Base-by-base conservation (phyloP, 257 asterid species). In the Rauvolfia tetraphylla region DNA sequence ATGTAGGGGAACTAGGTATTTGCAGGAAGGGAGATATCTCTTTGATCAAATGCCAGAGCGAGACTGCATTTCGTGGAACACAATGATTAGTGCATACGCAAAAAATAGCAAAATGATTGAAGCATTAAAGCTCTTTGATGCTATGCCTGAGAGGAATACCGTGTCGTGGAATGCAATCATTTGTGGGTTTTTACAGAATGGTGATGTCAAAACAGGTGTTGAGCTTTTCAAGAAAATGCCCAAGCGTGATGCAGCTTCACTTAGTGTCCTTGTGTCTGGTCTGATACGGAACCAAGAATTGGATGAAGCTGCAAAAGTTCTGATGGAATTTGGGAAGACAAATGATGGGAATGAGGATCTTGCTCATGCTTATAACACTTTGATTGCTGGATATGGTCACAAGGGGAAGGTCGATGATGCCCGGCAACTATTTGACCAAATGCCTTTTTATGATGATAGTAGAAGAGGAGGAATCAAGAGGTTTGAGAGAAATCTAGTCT, bases 381-480 rank as follows among this genome's bases (percentile, higher is more conserved):
- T 92, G 87, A 88, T 93, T 81, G 97, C 92, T 36, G 97, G 97
- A 57, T 92, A 88, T 77, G 98, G 93, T 68, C 92, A 85, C 84
- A 90, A 83, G 81, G 96, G 91, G 39, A 85, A 89, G 83, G 90
- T 85, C 72, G 78, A 25, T 56, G 97, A 93, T 78, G 94, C 94
- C 72, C 87, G 86, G 2, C 84, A 84, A 72, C 85, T 90, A 78
- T 93, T 92, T 78, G 84, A 92, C 83, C 81, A 62, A 80, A 83
- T 93, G 41, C 90, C 92, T 2, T 39, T 76, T 71, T 14, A 0
- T 68, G 75, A 75, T 12, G 75, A 69, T 51, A 4, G 39, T 3
- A 75, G 41, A 39, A 77, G 75, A 25, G 75, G 57, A 33, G 71
- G 79, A 69, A 78, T 56, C 27, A 59, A 25, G 36, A 68, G 86